Evolutionary conservation across 495 filamentous ascomycete species (phyloP).

Genomic region (Recurvomyces mirabilis): DNA sequence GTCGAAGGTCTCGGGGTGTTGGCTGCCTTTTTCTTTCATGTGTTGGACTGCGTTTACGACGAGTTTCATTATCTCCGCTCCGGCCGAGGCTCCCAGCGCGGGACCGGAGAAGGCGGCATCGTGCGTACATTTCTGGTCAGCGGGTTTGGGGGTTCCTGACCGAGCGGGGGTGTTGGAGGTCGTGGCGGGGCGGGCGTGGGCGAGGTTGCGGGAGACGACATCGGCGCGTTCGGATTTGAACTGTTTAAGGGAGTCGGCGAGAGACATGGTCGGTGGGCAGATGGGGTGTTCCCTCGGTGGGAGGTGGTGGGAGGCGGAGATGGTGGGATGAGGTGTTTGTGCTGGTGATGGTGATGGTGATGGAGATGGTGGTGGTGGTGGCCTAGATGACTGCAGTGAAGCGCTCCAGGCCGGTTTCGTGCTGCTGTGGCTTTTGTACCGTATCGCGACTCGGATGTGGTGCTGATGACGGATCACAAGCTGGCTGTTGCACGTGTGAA

Average conservation of each 20-base stretch:
- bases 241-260: slow-evolving; percentile 18
- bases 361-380: slow-evolving; percentile 2
- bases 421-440: background rate
- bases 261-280: slow-evolving; percentile 25
- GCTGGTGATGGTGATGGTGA: background rate
- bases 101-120: slow-evolving; percentile 27
- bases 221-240: slow-evolving; percentile 20
- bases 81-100: background rate
- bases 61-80: slow-evolving; percentile 61
- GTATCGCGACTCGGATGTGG: background rate
- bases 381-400: slow-evolving; percentile 19
- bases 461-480: no score
- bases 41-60: slow-evolving; percentile 72
- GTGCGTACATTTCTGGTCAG: slow-evolving; percentile 30
- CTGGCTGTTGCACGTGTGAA: no score
- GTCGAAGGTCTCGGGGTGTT: slow-evolving; percentile 54
- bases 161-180: slow-evolving; percentile 4
- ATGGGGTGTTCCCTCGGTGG: no score
- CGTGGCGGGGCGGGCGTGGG: slow-evolving; percentile 12
- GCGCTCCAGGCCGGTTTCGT: slow-evolving; percentile 7
- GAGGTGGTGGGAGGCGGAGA: slow-evolving; percentile 1
- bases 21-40: slow-evolving; percentile 59
- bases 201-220: slow-evolving; percentile 16
- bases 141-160: slow-evolving; percentile 23
- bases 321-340: background rate